Percentiles rank a stretch among this genome's conserved stretches.
Conservation (phyloP, 768 basidiomycete species). For the Boletus coccyginus region DNA sequence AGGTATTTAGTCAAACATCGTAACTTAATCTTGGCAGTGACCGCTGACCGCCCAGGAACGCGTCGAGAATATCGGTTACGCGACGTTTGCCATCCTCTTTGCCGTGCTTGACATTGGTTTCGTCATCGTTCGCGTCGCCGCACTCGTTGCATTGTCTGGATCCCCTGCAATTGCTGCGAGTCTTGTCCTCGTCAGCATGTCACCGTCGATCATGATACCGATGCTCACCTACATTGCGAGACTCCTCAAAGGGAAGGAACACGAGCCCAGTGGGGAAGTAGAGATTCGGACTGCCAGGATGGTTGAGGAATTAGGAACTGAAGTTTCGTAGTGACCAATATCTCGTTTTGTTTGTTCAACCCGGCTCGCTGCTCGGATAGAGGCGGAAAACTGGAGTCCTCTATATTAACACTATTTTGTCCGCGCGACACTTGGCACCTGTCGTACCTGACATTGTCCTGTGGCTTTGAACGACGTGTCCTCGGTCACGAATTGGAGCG, state of each 20-base stretch:
- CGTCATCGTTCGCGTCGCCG: constrained; percentile 17
- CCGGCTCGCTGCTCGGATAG: background rate
- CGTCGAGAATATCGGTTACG: constrained; percentile 11
- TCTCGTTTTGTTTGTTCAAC: too few relatives aligned
- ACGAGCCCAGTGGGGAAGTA: background rate
- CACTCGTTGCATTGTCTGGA: constrained; percentile 9
- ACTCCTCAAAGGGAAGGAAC: background rate
- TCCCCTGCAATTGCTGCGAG: constrained; percentile 8
- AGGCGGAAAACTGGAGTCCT: background rate
- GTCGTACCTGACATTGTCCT: background rate
- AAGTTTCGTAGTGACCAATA: background rate
- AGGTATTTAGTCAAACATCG: constrained; percentile 10
- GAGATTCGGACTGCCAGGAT: background rate
- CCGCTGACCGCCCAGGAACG: constrained; percentile 3
- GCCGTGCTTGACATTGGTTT: constrained; percentile 19
- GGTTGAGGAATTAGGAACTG: background rate
- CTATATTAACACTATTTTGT: background rate
- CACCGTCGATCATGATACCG: constrained; percentile 1
- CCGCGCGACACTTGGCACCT: too few relatives aligned
- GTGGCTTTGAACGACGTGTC: background rate
- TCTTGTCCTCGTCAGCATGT: constrained; percentile 13
- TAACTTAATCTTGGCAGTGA: background rate
- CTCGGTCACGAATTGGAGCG: background rate
- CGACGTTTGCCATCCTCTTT: constrained; percentile 16
- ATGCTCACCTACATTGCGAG: background rate